Conservation (phyloP, 768 basidiomycete species). For the Suillus placidus region DNA sequence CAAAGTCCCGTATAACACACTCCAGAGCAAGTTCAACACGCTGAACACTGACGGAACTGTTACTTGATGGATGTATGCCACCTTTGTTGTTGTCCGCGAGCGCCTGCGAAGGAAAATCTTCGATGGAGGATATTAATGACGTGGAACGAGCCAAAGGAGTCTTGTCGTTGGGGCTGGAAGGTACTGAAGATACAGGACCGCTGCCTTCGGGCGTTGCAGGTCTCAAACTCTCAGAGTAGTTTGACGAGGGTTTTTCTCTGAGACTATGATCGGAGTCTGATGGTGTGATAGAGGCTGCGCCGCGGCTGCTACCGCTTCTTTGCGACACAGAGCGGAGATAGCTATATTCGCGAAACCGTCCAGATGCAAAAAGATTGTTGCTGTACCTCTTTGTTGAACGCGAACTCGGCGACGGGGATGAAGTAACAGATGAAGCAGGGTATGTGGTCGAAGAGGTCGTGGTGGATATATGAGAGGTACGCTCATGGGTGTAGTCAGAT, state of each 20-base stretch:
- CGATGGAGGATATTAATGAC: conserved; percentile 41
- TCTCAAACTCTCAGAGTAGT: conserved; percentile 49
- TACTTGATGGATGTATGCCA: conserved; percentile 33
- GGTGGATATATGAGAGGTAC: conserved; percentile 40
- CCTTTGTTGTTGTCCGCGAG: conserved; percentile 17
- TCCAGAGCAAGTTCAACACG: conserved; percentile 73
- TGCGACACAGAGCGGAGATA: conserved; percentile 63
- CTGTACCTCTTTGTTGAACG: conserved; percentile 73
- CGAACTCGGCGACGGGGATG: conserved; percentile 38
- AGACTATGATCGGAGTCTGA: conserved; percentile 49
- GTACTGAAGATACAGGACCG: conserved; percentile 39
- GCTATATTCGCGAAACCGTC: conserved; percentile 73
- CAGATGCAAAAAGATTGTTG: conserved; percentile 85
- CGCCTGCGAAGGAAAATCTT: conserved; percentile 26
- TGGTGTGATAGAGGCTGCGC: conserved; percentile 44
- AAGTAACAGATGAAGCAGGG: conserved; percentile 43
- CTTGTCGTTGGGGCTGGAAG: conserved; percentile 47
- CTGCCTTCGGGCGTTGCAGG: conserved; percentile 61
- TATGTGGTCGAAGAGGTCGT: conserved; percentile 39
- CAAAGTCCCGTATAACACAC: conserved; percentile 75
- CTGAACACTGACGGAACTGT: conserved; percentile 54
- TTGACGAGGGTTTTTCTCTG: conserved; percentile 46
- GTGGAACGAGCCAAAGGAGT: conserved; percentile 44
- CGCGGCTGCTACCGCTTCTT: conserved; percentile 43
- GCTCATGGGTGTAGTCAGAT: conserved; percentile 36